Conservation (phyloP, 2,329 filamentous ascomycete genomes). For the Rachicladosporium sp. region DNA sequence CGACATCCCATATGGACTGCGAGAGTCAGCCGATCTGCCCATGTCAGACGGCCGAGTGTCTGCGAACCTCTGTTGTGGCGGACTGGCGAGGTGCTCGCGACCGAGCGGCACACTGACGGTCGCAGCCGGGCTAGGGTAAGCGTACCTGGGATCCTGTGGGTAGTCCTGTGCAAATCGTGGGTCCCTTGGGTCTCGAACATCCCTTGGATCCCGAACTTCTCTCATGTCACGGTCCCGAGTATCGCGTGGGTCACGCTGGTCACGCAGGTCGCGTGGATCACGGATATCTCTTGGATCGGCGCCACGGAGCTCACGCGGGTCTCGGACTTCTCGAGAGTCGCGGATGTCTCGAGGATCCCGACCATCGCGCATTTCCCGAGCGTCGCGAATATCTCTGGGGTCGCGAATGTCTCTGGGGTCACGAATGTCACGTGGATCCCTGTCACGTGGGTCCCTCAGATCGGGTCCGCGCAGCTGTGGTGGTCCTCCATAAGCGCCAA, state of each 20-base stretch:
- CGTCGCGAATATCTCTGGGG: neutral
- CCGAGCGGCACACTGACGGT: slow-evolving; percentile 16
- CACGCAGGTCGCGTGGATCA: slow-evolving; percentile 10
- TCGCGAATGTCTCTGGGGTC: neutral
- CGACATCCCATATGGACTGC: slow-evolving; percentile 14
- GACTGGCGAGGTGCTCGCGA: slow-evolving; percentile 18
- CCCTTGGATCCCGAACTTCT: slow-evolving; percentile 1
- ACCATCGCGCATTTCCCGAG: neutral
- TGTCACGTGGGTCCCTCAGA: slow-evolving; percentile 1
- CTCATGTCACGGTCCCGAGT: neutral
- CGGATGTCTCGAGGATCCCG: neutral
- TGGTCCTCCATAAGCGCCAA: slow-evolving; percentile 10
- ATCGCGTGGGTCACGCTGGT: slow-evolving; percentile 3
- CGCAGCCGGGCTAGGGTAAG: slow-evolving; percentile 24
- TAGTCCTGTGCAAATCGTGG: slow-evolving; percentile 20
- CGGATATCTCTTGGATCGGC: slow-evolving; percentile 8
- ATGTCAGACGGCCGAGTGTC: slow-evolving; percentile 3
- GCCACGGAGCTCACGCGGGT: slow-evolving; percentile 6
- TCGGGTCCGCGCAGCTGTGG: neutral
- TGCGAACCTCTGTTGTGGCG: slow-evolving; percentile 21
- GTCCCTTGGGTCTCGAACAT: slow-evolving; percentile 5
- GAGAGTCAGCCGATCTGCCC: slow-evolving; percentile 13
- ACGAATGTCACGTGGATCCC: neutral
- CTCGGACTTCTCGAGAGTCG: neutral
- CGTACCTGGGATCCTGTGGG: slow-evolving; percentile 21